These are phyloP conservation scores for Aspergillaceae sp. DNA, from an alignment of 2,329 filamentous ascomycete species.

Conservation along the genomic window DNA sequence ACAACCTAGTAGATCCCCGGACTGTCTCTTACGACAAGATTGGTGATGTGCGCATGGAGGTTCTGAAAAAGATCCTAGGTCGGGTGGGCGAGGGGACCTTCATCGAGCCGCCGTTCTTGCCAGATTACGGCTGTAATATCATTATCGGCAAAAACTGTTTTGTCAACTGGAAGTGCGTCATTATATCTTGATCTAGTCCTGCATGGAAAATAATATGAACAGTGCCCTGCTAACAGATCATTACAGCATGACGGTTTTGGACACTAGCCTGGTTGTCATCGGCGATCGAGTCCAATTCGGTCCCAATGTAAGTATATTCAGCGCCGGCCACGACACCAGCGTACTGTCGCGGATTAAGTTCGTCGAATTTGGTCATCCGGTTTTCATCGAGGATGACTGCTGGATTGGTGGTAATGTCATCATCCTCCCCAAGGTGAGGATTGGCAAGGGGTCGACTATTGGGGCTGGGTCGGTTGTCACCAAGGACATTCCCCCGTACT, in stretches of 20 bases:
- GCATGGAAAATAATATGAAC: no score
- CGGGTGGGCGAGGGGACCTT: conserved; percentile 15
- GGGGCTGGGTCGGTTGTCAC: conserved; percentile 35
- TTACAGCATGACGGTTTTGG: conserved; percentile 47
- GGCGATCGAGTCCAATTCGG: conserved; percentile 48
- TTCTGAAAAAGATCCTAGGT: conserved; percentile 21
- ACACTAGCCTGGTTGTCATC: conserved; percentile 46
- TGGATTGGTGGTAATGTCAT: conserved; percentile 44
- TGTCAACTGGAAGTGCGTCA: conserved; percentile 25
- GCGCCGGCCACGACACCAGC: conserved; percentile 46
- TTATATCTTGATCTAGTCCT: no score
- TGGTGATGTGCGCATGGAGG: conserved; percentile 14
- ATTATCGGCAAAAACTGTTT: conserved; percentile 23
- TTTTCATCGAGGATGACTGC: conserved; percentile 42
- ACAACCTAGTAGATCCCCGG: conserved; percentile 21
- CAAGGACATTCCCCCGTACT: conserved; percentile 25
- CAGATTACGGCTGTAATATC: conserved; percentile 21
- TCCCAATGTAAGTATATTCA: conserved; percentile 45
- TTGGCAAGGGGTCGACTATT: conserved; percentile 35
- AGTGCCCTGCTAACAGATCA: not conserved
- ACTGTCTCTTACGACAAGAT: conserved; percentile 20
- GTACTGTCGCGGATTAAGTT: conserved; percentile 41
- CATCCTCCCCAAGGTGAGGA: conserved; percentile 36
- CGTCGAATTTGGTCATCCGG: conserved; percentile 42
- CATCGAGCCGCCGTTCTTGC: conserved; percentile 12